Evolutionary conservation across 148 eudicot genomes (phyloP).

Genomic region (Tetragonia tetragonoides): DNA sequence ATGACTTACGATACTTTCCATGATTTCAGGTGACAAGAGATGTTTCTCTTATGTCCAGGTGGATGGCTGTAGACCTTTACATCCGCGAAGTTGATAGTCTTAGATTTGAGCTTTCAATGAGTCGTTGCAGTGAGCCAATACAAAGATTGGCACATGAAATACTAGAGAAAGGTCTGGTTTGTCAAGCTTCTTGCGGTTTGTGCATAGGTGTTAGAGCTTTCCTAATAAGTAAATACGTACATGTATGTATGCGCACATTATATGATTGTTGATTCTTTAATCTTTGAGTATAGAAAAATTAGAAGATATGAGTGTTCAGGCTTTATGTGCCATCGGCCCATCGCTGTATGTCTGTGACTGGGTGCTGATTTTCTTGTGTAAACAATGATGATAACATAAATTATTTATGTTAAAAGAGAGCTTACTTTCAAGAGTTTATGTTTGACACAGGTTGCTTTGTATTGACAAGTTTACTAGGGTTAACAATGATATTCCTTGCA

Average conservation of each 20-base stretch:
- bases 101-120: conserved; percentile 92
- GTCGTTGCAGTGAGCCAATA: conserved; percentile 57
- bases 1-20: conserved; percentile 5
- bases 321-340: not conserved
- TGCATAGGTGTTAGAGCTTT: not conserved
- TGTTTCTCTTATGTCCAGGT: conserved; percentile 83
- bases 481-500: not conserved
- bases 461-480: not conserved
- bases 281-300: not conserved
- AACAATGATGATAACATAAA: not conserved
- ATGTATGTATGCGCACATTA: not conserved
- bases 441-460: not conserved
- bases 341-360: not conserved
- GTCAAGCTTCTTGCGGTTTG: not conserved
- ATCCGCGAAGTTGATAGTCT: conserved; percentile 80
- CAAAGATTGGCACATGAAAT: conserved; percentile 58
- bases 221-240: not conserved
- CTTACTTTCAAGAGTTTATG: not conserved
- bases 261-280: not conserved
- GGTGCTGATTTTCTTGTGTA: not conserved
- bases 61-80: conserved; percentile 97
- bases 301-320: not conserved
- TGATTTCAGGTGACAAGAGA: conserved; percentile 75
- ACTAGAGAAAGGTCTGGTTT: conserved; percentile 51
- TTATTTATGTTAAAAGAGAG: not conserved